phyloP scores from a whole-genome alignment of 768 basidiomycete species.

The Suillus spraguei region DNA sequence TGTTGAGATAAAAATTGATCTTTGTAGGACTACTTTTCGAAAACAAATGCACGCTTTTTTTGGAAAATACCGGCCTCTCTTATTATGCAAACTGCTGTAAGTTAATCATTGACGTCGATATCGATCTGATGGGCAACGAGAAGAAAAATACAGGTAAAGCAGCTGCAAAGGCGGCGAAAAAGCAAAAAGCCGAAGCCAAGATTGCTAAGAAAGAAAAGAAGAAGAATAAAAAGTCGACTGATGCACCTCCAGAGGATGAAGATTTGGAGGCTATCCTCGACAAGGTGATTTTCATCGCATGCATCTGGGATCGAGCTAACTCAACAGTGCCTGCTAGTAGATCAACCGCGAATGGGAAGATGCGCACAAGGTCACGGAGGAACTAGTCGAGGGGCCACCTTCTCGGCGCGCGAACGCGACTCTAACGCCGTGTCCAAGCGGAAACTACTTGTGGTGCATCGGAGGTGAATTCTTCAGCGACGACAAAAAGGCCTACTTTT shows the following conservation, averaged over 20 bases:
- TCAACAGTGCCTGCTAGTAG: constrained; percentile 44
- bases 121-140: constrained; percentile 19
- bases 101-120: not conserved
- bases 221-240: constrained; percentile 53
- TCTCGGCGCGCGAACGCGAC: constrained; percentile 84
- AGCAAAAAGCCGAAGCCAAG: constrained; percentile 67
- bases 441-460: constrained; percentile 82
- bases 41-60: no score
- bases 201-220: constrained; percentile 68
- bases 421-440: constrained; percentile 75
- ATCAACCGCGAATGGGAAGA: constrained; percentile 84
- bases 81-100: no score
- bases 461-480: constrained; percentile 90
- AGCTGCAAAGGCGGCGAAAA: constrained; percentile 62
- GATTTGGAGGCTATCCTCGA: constrained; percentile 87
- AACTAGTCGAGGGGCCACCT: constrained; percentile 81
- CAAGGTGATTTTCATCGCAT: constrained; percentile 46
- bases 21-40: no score
- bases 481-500: constrained; percentile 84
- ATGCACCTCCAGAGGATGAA: constrained; percentile 66
- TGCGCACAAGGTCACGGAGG: constrained; percentile 82
- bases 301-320: constrained; percentile 8
- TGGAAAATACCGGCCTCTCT: no score
- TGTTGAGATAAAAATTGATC: no score
- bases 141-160: constrained; percentile 32